Conservation (phyloP, 2,329 filamentous ascomycete species). For the Apiospora kogelbergensis region DNA sequence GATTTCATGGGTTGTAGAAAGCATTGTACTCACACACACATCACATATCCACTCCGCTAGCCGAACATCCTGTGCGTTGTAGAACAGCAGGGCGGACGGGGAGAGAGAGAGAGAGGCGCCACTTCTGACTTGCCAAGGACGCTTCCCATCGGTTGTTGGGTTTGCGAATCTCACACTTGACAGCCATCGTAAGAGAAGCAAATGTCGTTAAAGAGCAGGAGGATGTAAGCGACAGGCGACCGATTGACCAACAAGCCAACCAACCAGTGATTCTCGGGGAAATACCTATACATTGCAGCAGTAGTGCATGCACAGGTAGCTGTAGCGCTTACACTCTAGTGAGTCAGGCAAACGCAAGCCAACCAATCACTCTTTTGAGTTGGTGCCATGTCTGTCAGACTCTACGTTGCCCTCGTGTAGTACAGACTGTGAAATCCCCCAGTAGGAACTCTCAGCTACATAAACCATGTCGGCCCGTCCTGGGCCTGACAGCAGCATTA, state of each 20-base stretch:
- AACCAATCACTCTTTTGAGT: not conserved
- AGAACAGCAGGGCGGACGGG: not conserved
- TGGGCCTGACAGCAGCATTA: not conserved
- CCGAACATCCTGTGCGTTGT: not conserved
- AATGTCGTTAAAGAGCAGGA: not conserved
- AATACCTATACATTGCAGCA: not conserved
- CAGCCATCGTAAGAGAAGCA: not conserved
- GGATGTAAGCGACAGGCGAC: not conserved
- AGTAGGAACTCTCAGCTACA: not conserved
- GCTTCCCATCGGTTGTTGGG: not conserved
- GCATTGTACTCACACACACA: not conserved
- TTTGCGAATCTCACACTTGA: not conserved
- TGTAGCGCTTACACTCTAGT: not conserved
- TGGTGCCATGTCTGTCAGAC: not conserved
- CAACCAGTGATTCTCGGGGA: not conserved
- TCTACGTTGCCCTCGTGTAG: not conserved
- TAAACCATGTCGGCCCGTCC: not conserved
- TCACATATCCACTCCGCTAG: not conserved
- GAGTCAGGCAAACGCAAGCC: not conserved
- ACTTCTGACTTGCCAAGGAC: not conserved
- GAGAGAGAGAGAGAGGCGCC: not conserved
- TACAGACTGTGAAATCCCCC: not conserved
- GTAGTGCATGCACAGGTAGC: too few species aligned
- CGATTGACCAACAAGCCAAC: not conserved
- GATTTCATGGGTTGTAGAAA: not conserved